These are phyloP conservation scores for Chalciporus sp. DNA, from an alignment of 1,284 basidiomycete species.

Conservation along the genomic window DNA sequence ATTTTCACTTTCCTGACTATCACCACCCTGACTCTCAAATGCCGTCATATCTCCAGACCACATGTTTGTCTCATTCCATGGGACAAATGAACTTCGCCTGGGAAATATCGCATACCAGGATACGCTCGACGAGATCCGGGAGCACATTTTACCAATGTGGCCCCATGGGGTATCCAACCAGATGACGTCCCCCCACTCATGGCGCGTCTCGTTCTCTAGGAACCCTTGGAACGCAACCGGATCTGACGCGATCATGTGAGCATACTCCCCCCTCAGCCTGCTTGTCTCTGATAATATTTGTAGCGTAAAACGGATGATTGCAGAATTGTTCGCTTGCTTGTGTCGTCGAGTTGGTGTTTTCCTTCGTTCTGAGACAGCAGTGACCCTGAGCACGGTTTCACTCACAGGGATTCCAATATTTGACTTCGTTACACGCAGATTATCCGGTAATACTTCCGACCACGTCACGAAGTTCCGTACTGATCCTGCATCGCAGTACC, in stretches of 20 bases:
- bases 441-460: constrained; percentile 44
- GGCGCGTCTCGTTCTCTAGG: constrained; percentile 44
- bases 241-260: constrained; percentile 45
- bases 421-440: constrained; percentile 60
- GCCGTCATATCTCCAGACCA: constrained; percentile 43
- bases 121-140: constrained; percentile 43
- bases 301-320: constrained; percentile 48
- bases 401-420: constrained; percentile 51
- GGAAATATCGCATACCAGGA: constrained; percentile 42
- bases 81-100: constrained; percentile 43
- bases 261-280: background rate
- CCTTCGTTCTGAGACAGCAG: background rate
- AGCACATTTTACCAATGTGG: constrained; percentile 48
- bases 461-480: constrained; percentile 1
- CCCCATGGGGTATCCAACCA: constrained; percentile 43
- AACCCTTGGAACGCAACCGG: constrained; percentile 49
- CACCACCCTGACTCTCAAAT: constrained; percentile 12
- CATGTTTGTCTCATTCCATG: constrained; percentile 57
- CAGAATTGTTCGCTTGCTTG: constrained; percentile 43
- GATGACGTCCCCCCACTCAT: constrained; percentile 34
- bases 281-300: background rate
- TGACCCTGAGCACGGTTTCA: constrained; percentile 14
- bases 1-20: constrained; percentile 4
- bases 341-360: constrained; percentile 38
- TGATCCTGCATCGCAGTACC: constrained; percentile 40